Conservation (phyloP, 305 asterid species). For the Ajuga reptans region DNA sequence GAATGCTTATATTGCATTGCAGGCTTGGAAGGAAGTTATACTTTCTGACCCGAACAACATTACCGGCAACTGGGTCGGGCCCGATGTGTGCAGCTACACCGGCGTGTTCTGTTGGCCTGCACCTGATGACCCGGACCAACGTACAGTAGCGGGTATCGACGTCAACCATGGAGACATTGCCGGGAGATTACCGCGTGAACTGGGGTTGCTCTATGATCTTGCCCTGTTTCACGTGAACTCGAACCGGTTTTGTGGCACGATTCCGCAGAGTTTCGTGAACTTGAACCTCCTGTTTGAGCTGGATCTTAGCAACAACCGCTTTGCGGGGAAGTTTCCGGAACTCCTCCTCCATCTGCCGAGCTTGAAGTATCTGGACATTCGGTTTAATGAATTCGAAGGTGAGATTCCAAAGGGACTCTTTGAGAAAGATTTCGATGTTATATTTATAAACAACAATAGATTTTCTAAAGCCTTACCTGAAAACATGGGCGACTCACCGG, state of each 20-base stretch:
- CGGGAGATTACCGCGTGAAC: constrained; percentile 45
- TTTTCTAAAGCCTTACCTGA: constrained; percentile 35
- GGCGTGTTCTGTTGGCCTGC: constrained; percentile 53
- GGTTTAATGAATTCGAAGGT: constrained; percentile 50
- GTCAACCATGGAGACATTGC: constrained; percentile 49
- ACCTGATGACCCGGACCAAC: constrained; percentile 31
- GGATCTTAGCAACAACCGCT: constrained; percentile 46
- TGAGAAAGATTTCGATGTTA: constrained; percentile 40
- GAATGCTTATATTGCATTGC: constrained; percentile 58
- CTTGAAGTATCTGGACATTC: constrained; percentile 40
- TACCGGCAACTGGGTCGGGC: constrained; percentile 45
- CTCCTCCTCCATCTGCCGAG: constrained; percentile 29
- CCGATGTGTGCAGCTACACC: constrained; percentile 47
- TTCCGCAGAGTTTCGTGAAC: constrained; percentile 45
- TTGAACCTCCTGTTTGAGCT: constrained; percentile 42
- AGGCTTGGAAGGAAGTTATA: constrained; percentile 52
- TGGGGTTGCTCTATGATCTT: constrained; percentile 47
- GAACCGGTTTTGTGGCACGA: constrained; percentile 43
- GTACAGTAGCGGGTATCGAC: constrained; percentile 49
- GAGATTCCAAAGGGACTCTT: constrained; percentile 34
- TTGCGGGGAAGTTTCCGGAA: constrained; percentile 41
- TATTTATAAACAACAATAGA: constrained; percentile 40
- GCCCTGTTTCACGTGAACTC: constrained; percentile 45
- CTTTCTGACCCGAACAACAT: constrained; percentile 43
- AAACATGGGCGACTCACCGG: constrained; percentile 38